These are phyloP conservation scores for Candida endomychidarum DNA, from an alignment of 805 yeast species.

Conservation along the genomic window DNA sequence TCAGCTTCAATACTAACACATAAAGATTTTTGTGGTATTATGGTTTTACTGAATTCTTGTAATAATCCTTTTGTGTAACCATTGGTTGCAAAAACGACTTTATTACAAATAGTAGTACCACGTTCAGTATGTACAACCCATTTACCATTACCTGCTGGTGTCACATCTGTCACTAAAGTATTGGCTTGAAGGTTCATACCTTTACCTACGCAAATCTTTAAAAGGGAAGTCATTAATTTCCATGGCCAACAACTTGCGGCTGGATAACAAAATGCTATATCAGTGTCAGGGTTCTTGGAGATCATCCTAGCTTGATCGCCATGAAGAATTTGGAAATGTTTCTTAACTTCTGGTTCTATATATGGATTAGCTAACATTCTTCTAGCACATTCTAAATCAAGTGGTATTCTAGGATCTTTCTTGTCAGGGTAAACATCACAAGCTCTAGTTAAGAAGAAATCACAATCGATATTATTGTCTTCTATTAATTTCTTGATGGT, in stretches of 20 bases:
- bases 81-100: conserved; percentile 12
- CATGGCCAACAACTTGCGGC: conserved; percentile 49
- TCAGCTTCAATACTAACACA: conserved; percentile 27
- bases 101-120: conserved; percentile 8
- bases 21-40: conserved; percentile 36
- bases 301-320: conserved; percentile 30
- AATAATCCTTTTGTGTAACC: conserved; percentile 21
- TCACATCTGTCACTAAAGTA: conserved; percentile 35
- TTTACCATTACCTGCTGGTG: conserved; percentile 21
- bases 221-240: conserved; percentile 33
- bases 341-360: conserved; percentile 23
- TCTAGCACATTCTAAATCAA: conserved; percentile 12
- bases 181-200: conserved; percentile 45
- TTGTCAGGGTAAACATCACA: conserved; percentile 32
- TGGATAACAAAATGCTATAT: conserved; percentile 35
- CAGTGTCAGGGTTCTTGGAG: conserved; percentile 26
- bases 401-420: conserved; percentile 9
- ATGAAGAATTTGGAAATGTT: conserved; percentile 28
- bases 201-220: conserved; percentile 27
- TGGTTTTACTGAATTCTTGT: conserved; percentile 23
- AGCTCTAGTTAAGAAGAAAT: conserved; percentile 31
- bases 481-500: conserved; percentile 32
- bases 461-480: conserved; percentile 37
- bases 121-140: conserved; percentile 25
- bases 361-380: conserved; percentile 25